Conservation (phyloP, 805 yeast genomes). For the Ogataea nakhonphanomensis region DNA sequence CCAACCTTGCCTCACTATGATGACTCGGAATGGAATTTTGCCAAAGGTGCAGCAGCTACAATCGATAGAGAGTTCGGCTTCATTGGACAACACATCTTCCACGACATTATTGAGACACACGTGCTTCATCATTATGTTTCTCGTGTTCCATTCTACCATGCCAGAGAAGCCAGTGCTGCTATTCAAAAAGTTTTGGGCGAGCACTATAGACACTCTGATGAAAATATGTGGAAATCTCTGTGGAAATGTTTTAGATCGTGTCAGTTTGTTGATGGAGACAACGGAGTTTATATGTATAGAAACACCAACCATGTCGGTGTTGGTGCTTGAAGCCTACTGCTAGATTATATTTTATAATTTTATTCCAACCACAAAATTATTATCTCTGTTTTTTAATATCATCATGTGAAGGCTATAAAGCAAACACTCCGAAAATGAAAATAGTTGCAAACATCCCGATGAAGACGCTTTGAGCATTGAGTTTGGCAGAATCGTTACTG, state of each 20-base stretch:
- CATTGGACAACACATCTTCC: conserved; percentile 54
- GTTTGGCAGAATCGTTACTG: conserved; percentile 17
- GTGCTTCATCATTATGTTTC: conserved; percentile 55
- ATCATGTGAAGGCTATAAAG: conserved; percentile 5
- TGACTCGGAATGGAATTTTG: conserved; percentile 56
- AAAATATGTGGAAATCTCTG: conserved; percentile 54
- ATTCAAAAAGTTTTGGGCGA: conserved; percentile 51
- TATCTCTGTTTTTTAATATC: conserved; percentile 3
- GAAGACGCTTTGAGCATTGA: conserved; percentile 10
- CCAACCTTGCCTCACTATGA: conserved; percentile 58
- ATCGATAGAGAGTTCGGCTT: conserved; percentile 61
- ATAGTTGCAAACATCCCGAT: conserved; percentile 13
- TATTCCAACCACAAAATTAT: conserved; percentile 6
- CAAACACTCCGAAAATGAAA: conserved; percentile 18
- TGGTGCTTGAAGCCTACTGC: conserved; percentile 23
- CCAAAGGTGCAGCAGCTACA: conserved; percentile 66
- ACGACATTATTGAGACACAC: conserved; percentile 57
- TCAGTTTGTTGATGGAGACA: conserved; percentile 67
- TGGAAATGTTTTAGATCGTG: conserved; percentile 62
- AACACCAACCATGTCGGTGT: conserved; percentile 47
- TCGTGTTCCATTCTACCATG: conserved; percentile 54
- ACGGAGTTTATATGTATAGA: conserved; percentile 67
- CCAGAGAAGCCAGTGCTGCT: conserved; percentile 50
- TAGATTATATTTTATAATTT: neutral
- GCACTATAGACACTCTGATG: conserved; percentile 47